phyloP scores from a whole-genome alignment of 2,329 filamentous ascomycete genomes.

The Aspergillus aculeatinus region DNA sequence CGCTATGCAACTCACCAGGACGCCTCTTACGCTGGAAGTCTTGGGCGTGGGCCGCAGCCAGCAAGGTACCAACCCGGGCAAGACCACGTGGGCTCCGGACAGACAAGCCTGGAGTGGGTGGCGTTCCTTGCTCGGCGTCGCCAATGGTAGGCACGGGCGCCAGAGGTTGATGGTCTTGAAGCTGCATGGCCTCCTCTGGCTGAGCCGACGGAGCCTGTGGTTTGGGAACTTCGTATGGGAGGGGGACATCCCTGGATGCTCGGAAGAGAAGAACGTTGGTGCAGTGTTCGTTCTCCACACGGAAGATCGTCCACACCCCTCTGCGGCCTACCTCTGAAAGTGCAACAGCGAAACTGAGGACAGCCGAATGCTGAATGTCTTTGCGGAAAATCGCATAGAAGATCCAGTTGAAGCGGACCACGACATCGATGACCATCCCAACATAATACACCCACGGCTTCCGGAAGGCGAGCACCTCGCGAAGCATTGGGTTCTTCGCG shows the following conservation, averaged over 20 bases:
- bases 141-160: conserved; percentile 20
- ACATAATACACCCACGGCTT: conserved; percentile 78
- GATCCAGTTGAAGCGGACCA: conserved; percentile 91
- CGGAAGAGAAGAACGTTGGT: conserved; percentile 88
- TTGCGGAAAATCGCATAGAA: conserved; percentile 83
- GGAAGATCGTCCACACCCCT: conserved; percentile 88
- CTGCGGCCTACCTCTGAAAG: conserved; percentile 79
- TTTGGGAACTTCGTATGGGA: conserved; percentile 67
- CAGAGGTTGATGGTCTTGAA: conserved; percentile 26
- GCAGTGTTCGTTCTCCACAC: conserved; percentile 97
- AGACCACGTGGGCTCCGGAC: conserved; percentile 36
- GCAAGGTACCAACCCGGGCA: conserved; percentile 62
- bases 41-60: conserved; percentile 81
- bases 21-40: conserved; percentile 83
- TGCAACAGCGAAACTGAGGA: conserved; percentile 75
- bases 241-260: conserved; percentile 79
- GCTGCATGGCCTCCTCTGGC: conserved; percentile 23
- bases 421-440: conserved; percentile 78
- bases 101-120: conserved; percentile 27
- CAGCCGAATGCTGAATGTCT: conserved; percentile 76
- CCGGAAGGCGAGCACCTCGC: conserved; percentile 78
- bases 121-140: conserved; percentile 31
- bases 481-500: conserved; percentile 65
- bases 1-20: conserved; percentile 44
- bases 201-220: conserved; percentile 17